Evolutionary conservation across 1,284 basidiomycete genomes (phyloP).

Genomic region (Boletus semigastroideus): DNA sequence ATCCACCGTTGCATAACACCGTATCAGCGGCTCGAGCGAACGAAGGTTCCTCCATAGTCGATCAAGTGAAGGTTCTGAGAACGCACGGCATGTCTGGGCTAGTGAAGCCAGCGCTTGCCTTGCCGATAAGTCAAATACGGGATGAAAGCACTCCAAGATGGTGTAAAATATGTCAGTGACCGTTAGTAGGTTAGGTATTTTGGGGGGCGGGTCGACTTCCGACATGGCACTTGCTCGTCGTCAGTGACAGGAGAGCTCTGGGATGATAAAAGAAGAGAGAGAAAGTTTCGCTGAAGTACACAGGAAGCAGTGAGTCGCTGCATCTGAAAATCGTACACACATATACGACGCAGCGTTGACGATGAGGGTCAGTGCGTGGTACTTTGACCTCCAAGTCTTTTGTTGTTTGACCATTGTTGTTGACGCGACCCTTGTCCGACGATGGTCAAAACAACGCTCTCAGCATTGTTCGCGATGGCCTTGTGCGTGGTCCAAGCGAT

Average conservation of each 20-base stretch:
- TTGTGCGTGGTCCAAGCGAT: slow-evolving; percentile 10
- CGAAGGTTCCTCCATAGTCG: slow-evolving; percentile 11
- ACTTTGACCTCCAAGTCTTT: no score
- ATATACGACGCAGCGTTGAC: no score
- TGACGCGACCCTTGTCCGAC: no score
- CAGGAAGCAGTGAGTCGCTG: no score
- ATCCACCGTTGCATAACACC: slow-evolving; percentile 6
- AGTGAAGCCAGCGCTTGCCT: not conserved
- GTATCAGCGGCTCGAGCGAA: slow-evolving; percentile 18
- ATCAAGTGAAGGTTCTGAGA: slow-evolving; percentile 14
- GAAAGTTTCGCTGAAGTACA: no score
- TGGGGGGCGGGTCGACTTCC: not conserved
- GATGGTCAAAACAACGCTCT: slow-evolving; percentile 7
- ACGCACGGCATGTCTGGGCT: not conserved
- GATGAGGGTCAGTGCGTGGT: no score
- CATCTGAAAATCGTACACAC: no score
- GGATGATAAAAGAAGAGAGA: no score
- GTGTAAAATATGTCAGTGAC: slow-evolving; percentile 10
- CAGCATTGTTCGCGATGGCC: slow-evolving; percentile 7
- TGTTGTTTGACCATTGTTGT: no score
- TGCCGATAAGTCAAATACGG: not conserved
- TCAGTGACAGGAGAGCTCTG: not conserved
- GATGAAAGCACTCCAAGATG: slow-evolving; percentile 11
- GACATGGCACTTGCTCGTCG: not conserved
- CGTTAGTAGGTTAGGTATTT: not conserved